A percentile compares a stretch with the other conserved stretches of the same genome.
These are phyloP conservation scores for Vigna mungo DNA, from an alignment of 306 rosid species.

Conservation along the genomic window DNA sequence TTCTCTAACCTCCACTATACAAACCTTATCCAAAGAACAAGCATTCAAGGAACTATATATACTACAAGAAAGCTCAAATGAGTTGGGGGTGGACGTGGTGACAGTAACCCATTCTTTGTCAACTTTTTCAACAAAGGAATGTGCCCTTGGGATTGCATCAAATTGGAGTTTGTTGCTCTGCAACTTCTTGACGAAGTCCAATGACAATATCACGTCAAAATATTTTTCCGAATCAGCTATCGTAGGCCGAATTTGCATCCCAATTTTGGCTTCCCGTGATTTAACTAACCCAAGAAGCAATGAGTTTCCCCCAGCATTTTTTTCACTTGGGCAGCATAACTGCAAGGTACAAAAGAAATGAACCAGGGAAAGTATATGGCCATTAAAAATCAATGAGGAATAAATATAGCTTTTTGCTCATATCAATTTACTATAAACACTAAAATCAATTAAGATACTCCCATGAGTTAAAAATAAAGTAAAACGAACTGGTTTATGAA, in stretches of 20 bases:
- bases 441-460: neutral
- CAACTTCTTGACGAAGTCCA: slow-evolving; percentile 62
- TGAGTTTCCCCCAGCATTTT: slow-evolving; percentile 54
- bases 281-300: slow-evolving; percentile 69
- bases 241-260: slow-evolving; percentile 63
- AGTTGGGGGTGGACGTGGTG: slow-evolving; percentile 67
- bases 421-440: neutral
- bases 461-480: too few relatives aligned
- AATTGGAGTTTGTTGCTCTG: slow-evolving; percentile 67
- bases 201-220: slow-evolving; percentile 70
- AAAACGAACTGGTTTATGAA: too few relatives aligned
- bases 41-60: slow-evolving; percentile 68
- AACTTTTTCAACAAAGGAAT: slow-evolving; percentile 62
- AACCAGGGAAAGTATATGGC: slow-evolving; percentile 28
- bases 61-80: slow-evolving; percentile 69
- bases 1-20: slow-evolving; percentile 64
- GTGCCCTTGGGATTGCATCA: slow-evolving; percentile 61
- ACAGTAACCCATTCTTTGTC: slow-evolving; percentile 86
- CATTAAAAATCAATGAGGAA: neutral
- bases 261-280: slow-evolving; percentile 60
- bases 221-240: slow-evolving; percentile 51
- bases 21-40: slow-evolving; percentile 66
- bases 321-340: slow-evolving; percentile 68
- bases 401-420: neutral
- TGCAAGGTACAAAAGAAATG: slow-evolving; percentile 46